These are phyloP conservation scores for Pichia cephalocereana DNA, from an alignment of 805 yeast species.

Conservation along the genomic window DNA sequence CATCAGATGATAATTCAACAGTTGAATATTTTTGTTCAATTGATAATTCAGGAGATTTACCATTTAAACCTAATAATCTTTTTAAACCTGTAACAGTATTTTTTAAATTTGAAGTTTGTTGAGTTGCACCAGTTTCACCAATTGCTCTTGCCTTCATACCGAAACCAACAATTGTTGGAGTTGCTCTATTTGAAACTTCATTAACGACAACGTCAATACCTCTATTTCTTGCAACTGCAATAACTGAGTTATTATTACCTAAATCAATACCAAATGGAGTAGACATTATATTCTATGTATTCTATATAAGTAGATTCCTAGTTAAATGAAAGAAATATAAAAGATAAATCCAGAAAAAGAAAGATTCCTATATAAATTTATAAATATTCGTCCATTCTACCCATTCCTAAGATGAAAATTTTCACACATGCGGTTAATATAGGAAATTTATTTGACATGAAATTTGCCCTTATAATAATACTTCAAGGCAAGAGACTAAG, in stretches of 20 bases:
- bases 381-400: not conserved
- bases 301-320: too few species aligned
- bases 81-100: constrained; percentile 93
- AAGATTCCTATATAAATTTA: not conserved
- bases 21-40: constrained; percentile 69
- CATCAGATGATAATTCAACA: constrained; percentile 57
- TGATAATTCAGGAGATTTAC: constrained; percentile 66
- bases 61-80: constrained; percentile 78
- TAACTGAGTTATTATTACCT: constrained; percentile 89
- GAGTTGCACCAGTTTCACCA: constrained; percentile 94
- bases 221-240: constrained; percentile 96
- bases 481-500: too few species aligned
- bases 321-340: not conserved
- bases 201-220: constrained; percentile 97
- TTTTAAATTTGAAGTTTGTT: constrained; percentile 92
- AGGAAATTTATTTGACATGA: too few species aligned
- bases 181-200: constrained; percentile 95
- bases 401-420: not conserved
- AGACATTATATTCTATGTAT: constrained; percentile 45
- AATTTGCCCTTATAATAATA: too few species aligned
- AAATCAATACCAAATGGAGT: constrained; percentile 96
- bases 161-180: constrained; percentile 85
- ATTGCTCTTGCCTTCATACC: constrained; percentile 82
- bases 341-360: not conserved
- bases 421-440: not conserved